phyloP scores from a whole-genome alignment of 441 rosid species.

The Aleurites moluccanus region DNA sequence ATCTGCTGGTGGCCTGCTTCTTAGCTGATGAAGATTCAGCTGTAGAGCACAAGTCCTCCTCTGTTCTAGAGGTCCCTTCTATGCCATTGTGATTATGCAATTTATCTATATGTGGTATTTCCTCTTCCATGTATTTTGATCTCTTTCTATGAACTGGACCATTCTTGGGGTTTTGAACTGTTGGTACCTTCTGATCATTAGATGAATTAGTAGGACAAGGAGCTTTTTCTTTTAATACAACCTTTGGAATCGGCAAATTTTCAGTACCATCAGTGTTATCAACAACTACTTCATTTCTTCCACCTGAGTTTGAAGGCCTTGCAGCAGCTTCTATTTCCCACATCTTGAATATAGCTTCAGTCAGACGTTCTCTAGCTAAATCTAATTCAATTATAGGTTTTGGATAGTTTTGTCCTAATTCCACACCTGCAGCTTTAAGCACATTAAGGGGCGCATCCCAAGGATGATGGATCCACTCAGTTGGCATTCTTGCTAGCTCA shows the following conservation, averaged over 20 bases:
- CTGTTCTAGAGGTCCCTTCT: slow-evolving; percentile 36
- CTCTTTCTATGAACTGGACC: slow-evolving; percentile 47
- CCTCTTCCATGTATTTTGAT: slow-evolving; percentile 39
- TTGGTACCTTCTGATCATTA: slow-evolving; percentile 82
- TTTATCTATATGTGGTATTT: slow-evolving; percentile 26
- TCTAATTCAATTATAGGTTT: slow-evolving; percentile 74
- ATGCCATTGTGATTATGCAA: slow-evolving; percentile 25
- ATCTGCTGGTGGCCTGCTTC: slow-evolving; percentile 41
- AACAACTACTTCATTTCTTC: slow-evolving; percentile 56
- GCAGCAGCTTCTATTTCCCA: slow-evolving; percentile 69
- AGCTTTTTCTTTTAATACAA: slow-evolving; percentile 39
- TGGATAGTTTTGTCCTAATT: slow-evolving; percentile 75
- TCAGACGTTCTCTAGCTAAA: slow-evolving; percentile 60
- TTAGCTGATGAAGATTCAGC: slow-evolving; percentile 65
- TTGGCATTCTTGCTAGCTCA: slow-evolving; percentile 81
- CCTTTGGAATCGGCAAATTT: slow-evolving; percentile 36
- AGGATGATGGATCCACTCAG: slow-evolving; percentile 94
- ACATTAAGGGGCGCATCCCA: slow-evolving; percentile 72
- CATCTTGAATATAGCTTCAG: slow-evolving; percentile 75
- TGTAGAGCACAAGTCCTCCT: slow-evolving; percentile 60
- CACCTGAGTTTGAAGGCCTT: slow-evolving; percentile 36
- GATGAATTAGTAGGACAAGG: slow-evolving; percentile 50
- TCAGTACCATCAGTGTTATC: slow-evolving; percentile 57
- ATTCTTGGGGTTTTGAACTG: slow-evolving; percentile 34
- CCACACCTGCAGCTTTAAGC: slow-evolving; percentile 78